Evolutionary conservation across 306 rosid genomes (phyloP), one percentile per base, ranked within the genome.

Genomic region (Trichosanthes cucumerina): DNA sequence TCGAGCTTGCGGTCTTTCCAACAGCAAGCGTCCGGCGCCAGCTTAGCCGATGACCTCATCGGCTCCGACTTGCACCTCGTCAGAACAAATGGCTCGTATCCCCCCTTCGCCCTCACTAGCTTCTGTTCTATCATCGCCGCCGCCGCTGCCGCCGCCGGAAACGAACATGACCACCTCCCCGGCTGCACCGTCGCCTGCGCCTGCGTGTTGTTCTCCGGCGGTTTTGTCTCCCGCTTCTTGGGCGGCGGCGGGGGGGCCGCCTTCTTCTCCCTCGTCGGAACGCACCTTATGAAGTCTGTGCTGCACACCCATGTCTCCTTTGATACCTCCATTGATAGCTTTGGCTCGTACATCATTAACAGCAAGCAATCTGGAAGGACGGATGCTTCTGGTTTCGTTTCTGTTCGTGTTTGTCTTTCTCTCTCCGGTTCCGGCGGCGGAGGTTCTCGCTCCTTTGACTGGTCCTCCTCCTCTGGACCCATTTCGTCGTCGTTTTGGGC

Each of bases 41-140:
- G 83, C 84, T 88, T 87, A 54, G 91, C 65, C 78, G 96, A 75
- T 0, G 97, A 83, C 80, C 91, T 86, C 97, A 84, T 83, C 58
- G 99, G 99, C 93, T 95, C 99, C 69, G 99, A 95, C 85, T 95
- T 92, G 79, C 99, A 95, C 34, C 99, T 91, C 14, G 88, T 92
- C 18, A 95, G 93, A 65, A 86, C 93, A 36, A 88, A 91, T 81
- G 99, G 97, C 91, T 92, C 97, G 66, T 90, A 91, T 4, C 80
- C 90, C 21, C 79, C 90, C 39, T 86, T 85, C 0, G 93, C 82
- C 11, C 91, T 95, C 68, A 82, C 83, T 79, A 88, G 84, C 87
- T 91, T 95, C 88, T 89, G 92, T 81, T 91, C 98, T 26, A 89
- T 88, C 87, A 86, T 80, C n/a, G 82, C 70, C 13, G 94, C 92